Conservation (phyloP, 2,329 filamentous ascomycete species). For the Dothistroma septosporum region DNA sequence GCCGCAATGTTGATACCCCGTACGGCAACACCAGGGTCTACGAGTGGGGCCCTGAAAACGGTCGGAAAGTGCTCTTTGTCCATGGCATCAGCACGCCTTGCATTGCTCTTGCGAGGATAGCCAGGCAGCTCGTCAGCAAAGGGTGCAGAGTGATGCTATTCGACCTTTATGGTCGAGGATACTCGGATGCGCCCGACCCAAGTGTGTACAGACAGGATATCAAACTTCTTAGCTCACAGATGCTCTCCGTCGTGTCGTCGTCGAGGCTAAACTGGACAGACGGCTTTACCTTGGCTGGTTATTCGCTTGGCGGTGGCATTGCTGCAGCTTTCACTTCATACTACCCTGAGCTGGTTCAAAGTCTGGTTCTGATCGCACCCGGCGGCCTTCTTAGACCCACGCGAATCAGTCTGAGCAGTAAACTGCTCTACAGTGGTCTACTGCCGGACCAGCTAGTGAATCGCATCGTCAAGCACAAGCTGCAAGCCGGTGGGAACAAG, state of each 20-base stretch:
- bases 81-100: conserved; percentile 81
- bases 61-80: conserved; percentile 56
- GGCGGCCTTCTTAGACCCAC: conserved; percentile 66
- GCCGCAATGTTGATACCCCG: conserved; percentile 1
- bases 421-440: conserved; percentile 60
- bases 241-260: conserved; percentile 65
- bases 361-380: conserved; percentile 73
- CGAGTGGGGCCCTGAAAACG: conserved; percentile 6
- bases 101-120: conserved; percentile 63
- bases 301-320: conserved; percentile 75
- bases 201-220: conserved; percentile 65
- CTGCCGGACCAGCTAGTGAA: conserved; percentile 57
- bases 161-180: conserved; percentile 73
- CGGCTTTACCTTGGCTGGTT: conserved; percentile 69
- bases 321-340: conserved; percentile 64
- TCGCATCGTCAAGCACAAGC: conserved; percentile 44
- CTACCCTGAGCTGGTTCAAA: conserved; percentile 64
- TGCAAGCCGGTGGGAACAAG: conserved; percentile 23
- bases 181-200: conserved; percentile 67
- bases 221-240: conserved; percentile 68
- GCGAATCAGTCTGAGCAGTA: conserved; percentile 59
- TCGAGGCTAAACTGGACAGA: conserved; percentile 62
- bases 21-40: conserved; percentile 2
- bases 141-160: conserved; percentile 78
- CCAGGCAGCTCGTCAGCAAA: conserved; percentile 57